A percentile compares a stretch with the other conserved stretches of the same genome.
These are phyloP conservation scores for Setaria italica DNA, from an alignment of 202 grass and related monocot species.

Conservation along the genomic window DNA sequence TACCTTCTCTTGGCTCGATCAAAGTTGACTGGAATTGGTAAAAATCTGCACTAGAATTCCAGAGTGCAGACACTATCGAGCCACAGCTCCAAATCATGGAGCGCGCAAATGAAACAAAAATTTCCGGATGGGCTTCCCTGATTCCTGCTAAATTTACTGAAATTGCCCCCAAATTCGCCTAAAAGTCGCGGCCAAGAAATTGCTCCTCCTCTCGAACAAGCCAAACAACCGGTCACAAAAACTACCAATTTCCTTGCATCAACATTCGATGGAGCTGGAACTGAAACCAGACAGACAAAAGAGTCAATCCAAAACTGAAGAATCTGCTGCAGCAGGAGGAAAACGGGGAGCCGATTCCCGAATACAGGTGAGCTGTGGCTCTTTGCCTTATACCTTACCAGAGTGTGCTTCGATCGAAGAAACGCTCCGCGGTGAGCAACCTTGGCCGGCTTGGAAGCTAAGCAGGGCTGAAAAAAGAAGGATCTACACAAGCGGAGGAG, in stretches of 20 bases:
- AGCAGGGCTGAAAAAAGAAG: conserved; percentile 21
- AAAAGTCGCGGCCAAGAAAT: not conserved
- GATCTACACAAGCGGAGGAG: conserved; percentile 44
- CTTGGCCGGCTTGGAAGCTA: conserved; percentile 26
- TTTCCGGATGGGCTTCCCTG: not conserved
- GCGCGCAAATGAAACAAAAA: not conserved
- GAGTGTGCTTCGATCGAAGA: not conserved
- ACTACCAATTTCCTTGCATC: not conserved
- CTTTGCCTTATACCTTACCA: conserved; percentile 25
- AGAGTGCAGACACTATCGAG: not conserved
- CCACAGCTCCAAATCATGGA: conserved; percentile 27
- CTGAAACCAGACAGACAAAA: conserved; percentile 12
- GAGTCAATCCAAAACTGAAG: not conserved
- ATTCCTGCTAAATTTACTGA: conserved; percentile 23
- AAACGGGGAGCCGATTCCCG: not conserved
- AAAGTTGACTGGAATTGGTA: conserved; percentile 18
- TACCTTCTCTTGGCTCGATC: not conserved
- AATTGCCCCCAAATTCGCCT: not conserved
- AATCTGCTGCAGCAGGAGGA: conserved; percentile 7
- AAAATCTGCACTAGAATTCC: conserved; percentile 26
- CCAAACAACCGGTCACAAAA: conserved; percentile 29
- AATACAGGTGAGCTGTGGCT: not conserved
- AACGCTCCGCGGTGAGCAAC: conserved; percentile 26
- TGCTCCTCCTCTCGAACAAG: conserved; percentile 21
- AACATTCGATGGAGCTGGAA: not conserved